phyloP scores from a whole-genome alignment of 495 filamentous ascomycete species.

The Penicillium salamii region DNA sequence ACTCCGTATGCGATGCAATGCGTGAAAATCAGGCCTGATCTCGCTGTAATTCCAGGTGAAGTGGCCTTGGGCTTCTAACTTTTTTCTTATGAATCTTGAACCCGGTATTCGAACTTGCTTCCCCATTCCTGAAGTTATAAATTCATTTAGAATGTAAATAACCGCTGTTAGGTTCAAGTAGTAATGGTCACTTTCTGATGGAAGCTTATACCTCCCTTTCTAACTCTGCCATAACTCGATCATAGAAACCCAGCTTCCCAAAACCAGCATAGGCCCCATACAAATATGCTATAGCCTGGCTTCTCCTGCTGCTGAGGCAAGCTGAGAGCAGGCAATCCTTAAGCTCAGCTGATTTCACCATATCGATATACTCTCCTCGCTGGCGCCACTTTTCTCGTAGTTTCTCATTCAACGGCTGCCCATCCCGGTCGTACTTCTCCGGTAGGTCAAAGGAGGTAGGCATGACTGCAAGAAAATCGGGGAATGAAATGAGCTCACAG shows the following conservation, averaged over 20 bases:
- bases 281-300: slow-evolving; percentile 4
- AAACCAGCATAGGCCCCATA: slow-evolving; percentile 8
- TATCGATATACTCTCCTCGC: slow-evolving; percentile 8
- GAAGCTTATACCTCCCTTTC: too few species aligned
- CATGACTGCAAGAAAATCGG: not conserved
- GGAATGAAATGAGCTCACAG: slow-evolving; percentile 15
- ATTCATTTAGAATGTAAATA: too few species aligned
- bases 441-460: slow-evolving; percentile 1
- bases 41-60: too few species aligned
- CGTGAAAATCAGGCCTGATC: too few species aligned
- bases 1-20: too few species aligned
- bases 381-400: not conserved
- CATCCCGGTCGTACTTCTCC: not conserved
- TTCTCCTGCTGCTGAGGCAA: slow-evolving; percentile 4
- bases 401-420: slow-evolving; percentile 1
- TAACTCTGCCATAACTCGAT: slow-evolving; percentile 1
- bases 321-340: slow-evolving; percentile 4
- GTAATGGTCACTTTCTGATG: too few species aligned
- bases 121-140: too few species aligned
- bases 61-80: too few species aligned
- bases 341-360: slow-evolving; percentile 4
- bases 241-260: slow-evolving; percentile 5
- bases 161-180: too few species aligned
- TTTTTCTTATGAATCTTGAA: too few species aligned
- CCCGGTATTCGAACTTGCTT: too few species aligned